Percentiles rank a stretch among this genome's conserved stretches.
These are phyloP conservation scores for Herpotrichia juniperi DNA, from an alignment of 2,329 filamentous ascomycete genomes.

Conservation along the genomic window DNA sequence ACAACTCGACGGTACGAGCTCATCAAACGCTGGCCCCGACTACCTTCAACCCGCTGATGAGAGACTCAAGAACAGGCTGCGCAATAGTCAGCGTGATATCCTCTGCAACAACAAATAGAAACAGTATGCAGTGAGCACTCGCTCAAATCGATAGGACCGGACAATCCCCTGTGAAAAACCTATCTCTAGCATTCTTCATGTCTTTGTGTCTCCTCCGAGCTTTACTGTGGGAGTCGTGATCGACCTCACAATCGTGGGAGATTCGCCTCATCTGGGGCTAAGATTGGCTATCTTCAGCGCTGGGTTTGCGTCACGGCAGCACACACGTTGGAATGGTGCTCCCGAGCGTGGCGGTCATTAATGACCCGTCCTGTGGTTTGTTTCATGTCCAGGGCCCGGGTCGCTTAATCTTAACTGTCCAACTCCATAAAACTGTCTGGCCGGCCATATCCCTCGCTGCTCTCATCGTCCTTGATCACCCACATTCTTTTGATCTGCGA, in stretches of 20 bases:
- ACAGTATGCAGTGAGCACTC: neutral
- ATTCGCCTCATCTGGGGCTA: constrained; percentile 3
- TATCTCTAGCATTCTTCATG: neutral
- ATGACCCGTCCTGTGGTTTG: neutral
- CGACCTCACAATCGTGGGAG: neutral
- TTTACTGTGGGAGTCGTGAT: neutral
- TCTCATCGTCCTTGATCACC: constrained; percentile 14
- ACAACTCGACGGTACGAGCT: constrained; percentile 3
- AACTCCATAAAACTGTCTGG: constrained; percentile 7
- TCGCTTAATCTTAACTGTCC: constrained; percentile 9
- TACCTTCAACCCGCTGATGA: neutral
- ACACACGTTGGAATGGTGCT: neutral
- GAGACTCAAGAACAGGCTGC: neutral
- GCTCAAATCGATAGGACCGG: neutral
- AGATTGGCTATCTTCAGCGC: constrained; percentile 1
- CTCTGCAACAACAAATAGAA: neutral
- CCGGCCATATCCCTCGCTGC: constrained; percentile 10
- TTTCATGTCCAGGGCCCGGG: constrained; percentile 7
- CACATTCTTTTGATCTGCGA: constrained; percentile 33
- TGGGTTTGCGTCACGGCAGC: neutral
- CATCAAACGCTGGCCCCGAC: constrained; percentile 2
- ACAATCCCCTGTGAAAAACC: neutral
- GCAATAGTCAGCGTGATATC: neutral
- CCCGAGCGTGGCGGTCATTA: neutral
- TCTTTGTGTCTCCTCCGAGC: neutral